phyloP scores from a whole-genome alignment of 139 green algal species.

The Raphidocelis subcapitata region DNA sequence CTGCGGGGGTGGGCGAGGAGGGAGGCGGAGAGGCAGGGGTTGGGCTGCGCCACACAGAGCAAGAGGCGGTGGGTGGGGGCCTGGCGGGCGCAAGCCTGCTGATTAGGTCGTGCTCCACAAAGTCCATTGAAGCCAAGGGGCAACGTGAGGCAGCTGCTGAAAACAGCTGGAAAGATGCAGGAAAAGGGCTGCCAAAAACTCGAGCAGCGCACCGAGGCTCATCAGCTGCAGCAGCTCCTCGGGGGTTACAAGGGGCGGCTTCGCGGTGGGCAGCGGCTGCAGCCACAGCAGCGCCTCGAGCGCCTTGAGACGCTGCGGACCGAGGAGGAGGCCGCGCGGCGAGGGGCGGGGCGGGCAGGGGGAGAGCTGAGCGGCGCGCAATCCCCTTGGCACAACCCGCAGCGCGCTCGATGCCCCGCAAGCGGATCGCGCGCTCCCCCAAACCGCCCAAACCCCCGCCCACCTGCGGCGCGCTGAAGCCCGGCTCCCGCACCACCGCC shows the following conservation, averaged over 20 bases:
- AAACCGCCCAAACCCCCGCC: no score
- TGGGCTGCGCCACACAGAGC: neutral
- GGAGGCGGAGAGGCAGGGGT: neutral
- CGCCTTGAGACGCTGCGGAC: constrained; percentile 11
- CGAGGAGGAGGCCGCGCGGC: no score
- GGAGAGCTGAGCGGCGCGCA: no score
- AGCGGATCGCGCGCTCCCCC: no score
- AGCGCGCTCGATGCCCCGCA: no score
- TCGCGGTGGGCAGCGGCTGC: constrained; percentile 18
- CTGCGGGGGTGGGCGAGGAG: neutral
- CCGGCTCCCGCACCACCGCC: constrained; percentile 7
- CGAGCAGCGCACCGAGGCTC: constrained; percentile 22
- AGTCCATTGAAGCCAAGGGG: no score
- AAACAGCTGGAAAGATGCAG: no score
- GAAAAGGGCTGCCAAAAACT: neutral
- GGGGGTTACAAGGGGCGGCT: constrained; percentile 18
- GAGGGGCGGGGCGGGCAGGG: no score
- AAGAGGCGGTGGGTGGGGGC: neutral
- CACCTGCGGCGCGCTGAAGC: constrained; percentile 9
- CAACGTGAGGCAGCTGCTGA: no score
- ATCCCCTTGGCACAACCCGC: no score
- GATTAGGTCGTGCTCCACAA: no score
- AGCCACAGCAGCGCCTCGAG: constrained; percentile 48
- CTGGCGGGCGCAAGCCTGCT: no score
- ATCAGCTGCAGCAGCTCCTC: constrained; percentile 27